Conservation (phyloP, 495 filamentous ascomycete genomes). For the Xylaria longipes region DNA sequence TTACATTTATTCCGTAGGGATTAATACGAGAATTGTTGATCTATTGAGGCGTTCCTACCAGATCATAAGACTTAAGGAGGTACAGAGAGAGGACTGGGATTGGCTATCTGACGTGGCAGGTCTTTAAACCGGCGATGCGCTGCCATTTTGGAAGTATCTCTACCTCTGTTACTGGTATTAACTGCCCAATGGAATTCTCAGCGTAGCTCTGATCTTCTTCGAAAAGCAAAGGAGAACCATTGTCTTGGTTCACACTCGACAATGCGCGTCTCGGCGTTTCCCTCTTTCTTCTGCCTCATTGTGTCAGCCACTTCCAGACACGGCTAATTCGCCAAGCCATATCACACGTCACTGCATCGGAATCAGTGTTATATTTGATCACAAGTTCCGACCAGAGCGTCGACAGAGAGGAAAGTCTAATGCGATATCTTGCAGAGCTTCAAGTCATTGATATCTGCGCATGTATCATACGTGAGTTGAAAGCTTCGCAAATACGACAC, state of each 20-base stretch:
- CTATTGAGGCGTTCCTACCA: not conserved
- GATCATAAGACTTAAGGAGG: no score
- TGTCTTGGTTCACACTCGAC: not conserved
- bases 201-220: not conserved
- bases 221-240: not conserved
- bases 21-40: not conserved
- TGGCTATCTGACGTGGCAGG: not conserved
- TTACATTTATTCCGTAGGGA: not conserved
- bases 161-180: not conserved
- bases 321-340: constrained; percentile 3
- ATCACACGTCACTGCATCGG: not conserved
- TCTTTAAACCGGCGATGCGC: not conserved
- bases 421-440: not conserved
- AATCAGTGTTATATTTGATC: not conserved
- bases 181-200: not conserved
- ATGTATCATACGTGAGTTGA: not conserved
- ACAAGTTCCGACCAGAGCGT: not conserved
- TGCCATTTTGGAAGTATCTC: no score
- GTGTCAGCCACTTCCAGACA: not conserved
- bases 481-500: not conserved
- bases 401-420: not conserved
- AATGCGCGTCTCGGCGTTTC: not conserved
- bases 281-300: not conserved
- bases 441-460: not conserved
- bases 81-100: not conserved